Evolutionary conservation across 306 rosid genomes (phyloP).

Genomic region (Luffa aegyptiaca): DNA sequence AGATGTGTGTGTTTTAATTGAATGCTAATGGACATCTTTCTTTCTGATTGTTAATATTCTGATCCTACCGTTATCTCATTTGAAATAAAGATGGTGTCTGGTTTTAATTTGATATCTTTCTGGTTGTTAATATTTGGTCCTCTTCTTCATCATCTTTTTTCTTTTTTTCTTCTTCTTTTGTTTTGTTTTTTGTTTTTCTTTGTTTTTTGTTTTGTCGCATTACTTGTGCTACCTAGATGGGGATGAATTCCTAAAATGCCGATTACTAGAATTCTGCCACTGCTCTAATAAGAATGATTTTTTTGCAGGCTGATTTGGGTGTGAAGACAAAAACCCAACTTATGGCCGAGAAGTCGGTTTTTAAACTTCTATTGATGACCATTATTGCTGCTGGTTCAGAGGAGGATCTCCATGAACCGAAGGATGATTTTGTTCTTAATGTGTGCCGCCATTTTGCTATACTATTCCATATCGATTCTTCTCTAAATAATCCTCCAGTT

Average conservation of each 20-base stretch:
- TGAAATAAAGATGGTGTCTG: not conserved
- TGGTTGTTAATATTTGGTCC: not conserved
- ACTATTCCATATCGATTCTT: constrained; percentile 71
- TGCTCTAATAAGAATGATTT: constrained; percentile 17
- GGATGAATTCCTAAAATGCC: not conserved
- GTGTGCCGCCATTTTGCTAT: constrained; percentile 96
- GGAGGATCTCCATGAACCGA: constrained; percentile 64
- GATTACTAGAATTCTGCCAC: constrained; percentile 10
- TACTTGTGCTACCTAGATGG: not conserved
- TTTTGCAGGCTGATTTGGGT: constrained; percentile 88
- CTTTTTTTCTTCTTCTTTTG: too few species aligned
- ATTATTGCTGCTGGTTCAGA: constrained; percentile 84
- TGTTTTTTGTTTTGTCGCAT: not conserved
- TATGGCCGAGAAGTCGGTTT: constrained; percentile 94
- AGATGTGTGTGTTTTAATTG: not conserved
- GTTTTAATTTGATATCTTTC: not conserved
- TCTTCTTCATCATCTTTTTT: not conserved
- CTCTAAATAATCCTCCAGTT: constrained; percentile 35
- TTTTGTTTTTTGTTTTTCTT: not conserved
- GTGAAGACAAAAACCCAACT: constrained; percentile 99
- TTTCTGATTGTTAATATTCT: not conserved
- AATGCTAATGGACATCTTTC: not conserved
- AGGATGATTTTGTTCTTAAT: constrained; percentile 81
- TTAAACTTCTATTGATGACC: constrained; percentile 84
- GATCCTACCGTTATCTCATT: not conserved